Conservation (phyloP, 2,329 filamentous ascomycete genomes). For the Periglandula ipomoeae region DNA sequence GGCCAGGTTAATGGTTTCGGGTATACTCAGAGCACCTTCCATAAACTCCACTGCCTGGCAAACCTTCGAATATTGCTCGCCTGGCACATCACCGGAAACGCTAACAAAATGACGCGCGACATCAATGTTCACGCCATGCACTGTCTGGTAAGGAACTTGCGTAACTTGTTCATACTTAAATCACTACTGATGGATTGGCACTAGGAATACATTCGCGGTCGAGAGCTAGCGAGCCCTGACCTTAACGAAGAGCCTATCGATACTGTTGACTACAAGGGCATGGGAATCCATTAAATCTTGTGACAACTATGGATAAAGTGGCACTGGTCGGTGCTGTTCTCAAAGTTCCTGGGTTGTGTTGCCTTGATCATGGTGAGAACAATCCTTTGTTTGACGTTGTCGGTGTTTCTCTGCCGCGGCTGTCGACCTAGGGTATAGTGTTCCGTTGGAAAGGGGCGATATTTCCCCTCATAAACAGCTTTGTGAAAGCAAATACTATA, state of each 20-base stretch:
- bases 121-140: neutral
- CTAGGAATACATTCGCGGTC: neutral
- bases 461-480: too few relatives aligned
- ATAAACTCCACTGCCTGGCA: neutral
- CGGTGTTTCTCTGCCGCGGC: too few relatives aligned
- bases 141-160: neutral
- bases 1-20: neutral
- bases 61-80: neutral
- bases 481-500: too few relatives aligned
- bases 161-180: neutral
- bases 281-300: neutral
- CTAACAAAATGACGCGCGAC: neutral
- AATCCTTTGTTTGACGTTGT: too few relatives aligned
- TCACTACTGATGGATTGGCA: neutral
- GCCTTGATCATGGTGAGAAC: too few relatives aligned
- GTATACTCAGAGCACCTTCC: neutral
- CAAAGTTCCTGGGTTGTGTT: too few relatives aligned
- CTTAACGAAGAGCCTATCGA: neutral
- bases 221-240: neutral
- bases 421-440: too few relatives aligned
- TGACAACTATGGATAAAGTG: too few relatives aligned
- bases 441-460: too few relatives aligned
- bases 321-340: too few relatives aligned
- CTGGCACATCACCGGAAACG: neutral
- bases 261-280: constrained; percentile 1